Conservation (phyloP, 1,139 yeast genomes). For the Candida tunisiensis region DNA sequence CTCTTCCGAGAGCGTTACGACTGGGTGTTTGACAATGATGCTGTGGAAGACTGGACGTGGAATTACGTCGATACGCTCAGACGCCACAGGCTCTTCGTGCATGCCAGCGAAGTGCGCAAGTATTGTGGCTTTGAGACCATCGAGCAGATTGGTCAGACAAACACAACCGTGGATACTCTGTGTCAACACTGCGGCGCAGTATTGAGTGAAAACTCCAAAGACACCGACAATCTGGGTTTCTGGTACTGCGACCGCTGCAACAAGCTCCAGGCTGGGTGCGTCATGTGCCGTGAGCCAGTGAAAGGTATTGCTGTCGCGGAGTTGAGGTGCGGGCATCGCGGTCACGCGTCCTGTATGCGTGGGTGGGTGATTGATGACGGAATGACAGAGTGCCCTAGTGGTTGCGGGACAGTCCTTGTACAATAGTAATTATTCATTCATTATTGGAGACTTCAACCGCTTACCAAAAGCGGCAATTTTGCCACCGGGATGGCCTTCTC, state of each 20-base stretch:
- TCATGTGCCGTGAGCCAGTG: constrained; percentile 68
- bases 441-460: too few species aligned
- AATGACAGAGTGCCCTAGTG: constrained; percentile 68
- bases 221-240: constrained; percentile 31
- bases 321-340: constrained; percentile 72
- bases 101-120: constrained; percentile 27
- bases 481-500: too few species aligned
- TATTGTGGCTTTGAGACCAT: constrained; percentile 21
- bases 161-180: constrained; percentile 42
- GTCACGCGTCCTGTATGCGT: constrained; percentile 67
- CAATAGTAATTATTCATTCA: too few species aligned
- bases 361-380: constrained; percentile 59
- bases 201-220: constrained; percentile 37
- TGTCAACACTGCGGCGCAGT: constrained; percentile 56
- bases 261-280: constrained; percentile 45
- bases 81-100: constrained; percentile 34
- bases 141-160: constrained; percentile 30
- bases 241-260: constrained; percentile 79
- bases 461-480: too few species aligned
- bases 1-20: constrained; percentile 33
- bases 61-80: constrained; percentile 42
- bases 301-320: constrained; percentile 55
- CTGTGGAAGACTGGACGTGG: constrained; percentile 37
- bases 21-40: constrained; percentile 9
- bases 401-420: too few species aligned